phyloP scores from a whole-genome alignment of 1,284 basidiomycete species.

The Trichosporon faecale region DNA sequence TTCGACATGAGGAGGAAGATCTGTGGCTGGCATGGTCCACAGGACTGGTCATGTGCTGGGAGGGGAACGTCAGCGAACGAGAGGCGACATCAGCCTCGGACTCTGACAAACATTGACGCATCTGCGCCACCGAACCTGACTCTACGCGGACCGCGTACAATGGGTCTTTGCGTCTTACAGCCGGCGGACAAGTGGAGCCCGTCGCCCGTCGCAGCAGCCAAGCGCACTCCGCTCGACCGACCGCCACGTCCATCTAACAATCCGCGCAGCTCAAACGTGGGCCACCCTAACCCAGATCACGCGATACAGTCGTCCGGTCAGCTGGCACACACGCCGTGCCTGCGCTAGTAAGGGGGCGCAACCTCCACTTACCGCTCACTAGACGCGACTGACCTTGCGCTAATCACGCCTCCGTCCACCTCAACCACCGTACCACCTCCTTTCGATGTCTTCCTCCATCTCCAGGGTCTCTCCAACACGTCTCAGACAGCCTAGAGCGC shows the following conservation, averaged over 20 bases:
- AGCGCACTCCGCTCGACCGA: neutral
- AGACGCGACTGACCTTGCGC: conserved; percentile 8
- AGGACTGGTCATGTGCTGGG: neutral
- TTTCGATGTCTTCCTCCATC: conserved; percentile 6
- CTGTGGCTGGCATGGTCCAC: neutral
- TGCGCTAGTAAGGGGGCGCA: neutral
- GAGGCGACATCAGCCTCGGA: neutral
- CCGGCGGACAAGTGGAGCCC: neutral
- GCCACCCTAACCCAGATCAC: neutral
- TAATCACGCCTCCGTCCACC: neutral
- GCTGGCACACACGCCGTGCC: neutral
- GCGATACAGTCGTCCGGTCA: neutral
- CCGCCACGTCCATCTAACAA: neutral
- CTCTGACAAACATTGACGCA: neutral
- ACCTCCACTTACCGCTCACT: neutral
- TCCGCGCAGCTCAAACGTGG: neutral
- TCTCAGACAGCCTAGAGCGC: neutral
- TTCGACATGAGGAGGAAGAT: neutral
- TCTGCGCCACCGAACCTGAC: neutral
- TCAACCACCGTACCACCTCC: neutral
- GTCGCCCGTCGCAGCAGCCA: neutral
- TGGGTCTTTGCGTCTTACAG: neutral
- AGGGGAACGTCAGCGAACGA: neutral
- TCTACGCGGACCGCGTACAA: neutral
- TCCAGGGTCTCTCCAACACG: neutral